Conservation (phyloP, 2,329 filamentous ascomycete species). For the Monosporascus cannonballus region DNA sequence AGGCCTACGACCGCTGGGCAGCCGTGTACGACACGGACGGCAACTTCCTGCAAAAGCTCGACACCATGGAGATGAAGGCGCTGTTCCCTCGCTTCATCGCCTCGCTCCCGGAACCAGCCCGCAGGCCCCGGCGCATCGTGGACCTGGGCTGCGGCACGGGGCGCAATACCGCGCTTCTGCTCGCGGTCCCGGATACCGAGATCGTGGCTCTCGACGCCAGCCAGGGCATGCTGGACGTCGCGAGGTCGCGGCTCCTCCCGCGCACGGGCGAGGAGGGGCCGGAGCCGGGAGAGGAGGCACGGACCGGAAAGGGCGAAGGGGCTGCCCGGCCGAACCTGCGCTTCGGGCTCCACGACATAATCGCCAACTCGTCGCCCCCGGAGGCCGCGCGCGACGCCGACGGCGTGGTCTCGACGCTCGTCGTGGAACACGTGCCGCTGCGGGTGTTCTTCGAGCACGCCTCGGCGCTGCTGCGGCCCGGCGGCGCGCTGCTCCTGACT, state of each 20-base stretch:
- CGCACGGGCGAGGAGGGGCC: too few species aligned
- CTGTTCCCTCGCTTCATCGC: constrained; percentile 44
- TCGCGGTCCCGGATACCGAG: constrained; percentile 26
- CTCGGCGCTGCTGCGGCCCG: constrained; percentile 35
- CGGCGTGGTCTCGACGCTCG: constrained; percentile 53
- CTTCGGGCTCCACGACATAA: constrained; percentile 34
- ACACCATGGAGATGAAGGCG: constrained; percentile 47
- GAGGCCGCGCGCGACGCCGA: constrained; percentile 24
- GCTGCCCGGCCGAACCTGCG: constrained; percentile 2
- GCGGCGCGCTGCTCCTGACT: constrained; percentile 51
- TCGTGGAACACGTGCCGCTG: constrained; percentile 57
- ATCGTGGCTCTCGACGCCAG: constrained; percentile 52
- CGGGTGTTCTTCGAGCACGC: constrained; percentile 42
- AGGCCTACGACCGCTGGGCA: constrained; percentile 29
- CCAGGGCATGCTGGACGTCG: constrained; percentile 50
- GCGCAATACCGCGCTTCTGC: constrained; percentile 52
- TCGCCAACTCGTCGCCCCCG: constrained; percentile 19
- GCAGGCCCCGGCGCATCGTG: constrained; percentile 36
- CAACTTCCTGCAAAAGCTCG: constrained; percentile 60
- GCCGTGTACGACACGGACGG: constrained; percentile 57
- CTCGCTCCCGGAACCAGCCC: constrained; percentile 15
- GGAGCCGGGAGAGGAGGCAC: not conserved
- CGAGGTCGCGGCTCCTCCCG: constrained; percentile 29
- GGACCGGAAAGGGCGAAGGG: not conserved
- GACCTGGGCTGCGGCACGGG: constrained; percentile 63